These are phyloP conservation scores for Scedosporium aurantiacum DNA, from an alignment of 2,329 filamentous ascomycete genomes.

Conservation along the genomic window DNA sequence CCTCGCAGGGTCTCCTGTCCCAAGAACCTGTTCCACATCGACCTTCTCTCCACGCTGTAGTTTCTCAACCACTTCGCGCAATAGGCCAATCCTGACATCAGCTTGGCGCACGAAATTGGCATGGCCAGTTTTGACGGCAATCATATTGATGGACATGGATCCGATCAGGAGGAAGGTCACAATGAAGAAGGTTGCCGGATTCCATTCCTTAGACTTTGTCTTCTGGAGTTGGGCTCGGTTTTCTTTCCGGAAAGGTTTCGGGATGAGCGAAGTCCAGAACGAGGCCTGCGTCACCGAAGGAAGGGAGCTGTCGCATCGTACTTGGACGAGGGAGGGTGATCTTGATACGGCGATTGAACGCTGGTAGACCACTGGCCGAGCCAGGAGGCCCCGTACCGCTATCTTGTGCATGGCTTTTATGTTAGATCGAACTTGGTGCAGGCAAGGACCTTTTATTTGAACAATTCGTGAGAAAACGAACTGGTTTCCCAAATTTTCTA, in stretches of 20 bases:
- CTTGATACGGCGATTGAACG: neutral
- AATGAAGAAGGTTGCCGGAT: slow-evolving; percentile 74
- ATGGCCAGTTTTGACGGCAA: slow-evolving; percentile 67
- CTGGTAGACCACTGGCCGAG: neutral
- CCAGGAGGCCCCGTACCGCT: neutral
- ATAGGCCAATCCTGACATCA: slow-evolving; percentile 63
- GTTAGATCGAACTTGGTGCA: neutral
- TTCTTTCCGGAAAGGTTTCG: slow-evolving; percentile 46
- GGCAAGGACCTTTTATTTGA: neutral
- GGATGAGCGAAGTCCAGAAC: slow-evolving; percentile 61
- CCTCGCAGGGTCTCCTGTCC: slow-evolving; percentile 61
- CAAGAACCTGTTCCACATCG: slow-evolving; percentile 73
- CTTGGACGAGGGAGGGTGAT: neutral
- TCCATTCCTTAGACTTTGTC: slow-evolving; percentile 53
- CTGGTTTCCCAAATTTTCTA: no score
- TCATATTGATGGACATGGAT: slow-evolving; percentile 89
- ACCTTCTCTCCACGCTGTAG: slow-evolving; percentile 65
- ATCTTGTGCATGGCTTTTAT: neutral
- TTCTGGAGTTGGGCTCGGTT: slow-evolving; percentile 17
- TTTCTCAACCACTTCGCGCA: slow-evolving; percentile 65
- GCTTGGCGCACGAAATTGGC: slow-evolving; percentile 62
- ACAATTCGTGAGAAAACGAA: neutral
- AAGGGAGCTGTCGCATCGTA: slow-evolving; percentile 26
- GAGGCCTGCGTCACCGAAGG: slow-evolving; percentile 44
- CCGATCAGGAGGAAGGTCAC: slow-evolving; percentile 79